These are phyloP conservation scores for Fistulinella prunicolor DNA, from an alignment of 768 basidiomycete genomes.

Conservation along the genomic window DNA sequence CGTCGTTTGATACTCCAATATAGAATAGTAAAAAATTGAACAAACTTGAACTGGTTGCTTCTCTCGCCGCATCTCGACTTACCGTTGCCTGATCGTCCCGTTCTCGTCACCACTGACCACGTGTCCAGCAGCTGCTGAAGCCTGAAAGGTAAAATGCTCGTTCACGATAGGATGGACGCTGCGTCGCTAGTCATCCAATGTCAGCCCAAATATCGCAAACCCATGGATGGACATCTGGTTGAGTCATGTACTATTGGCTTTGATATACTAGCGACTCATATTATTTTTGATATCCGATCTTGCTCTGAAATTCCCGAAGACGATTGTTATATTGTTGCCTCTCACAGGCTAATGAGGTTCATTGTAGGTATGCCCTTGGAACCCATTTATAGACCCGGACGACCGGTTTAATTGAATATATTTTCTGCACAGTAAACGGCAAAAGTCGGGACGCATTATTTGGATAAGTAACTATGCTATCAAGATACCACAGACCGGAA, in stretches of 20 bases:
- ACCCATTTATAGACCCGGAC: constrained; percentile 60
- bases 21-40: no score
- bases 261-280: constrained; percentile 21
- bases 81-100: no score
- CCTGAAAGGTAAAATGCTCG: neutral
- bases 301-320: constrained; percentile 41
- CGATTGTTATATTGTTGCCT: constrained; percentile 46
- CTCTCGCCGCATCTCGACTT: no score
- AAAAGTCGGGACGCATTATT: constrained; percentile 37
- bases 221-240: constrained; percentile 44
- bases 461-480: neutral
- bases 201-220: constrained; percentile 64
- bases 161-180: neutral
- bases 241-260: neutral
- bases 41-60: no score
- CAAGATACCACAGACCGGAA: constrained; percentile 32
- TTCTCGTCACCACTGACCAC: no score
- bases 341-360: constrained; percentile 38
- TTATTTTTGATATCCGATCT: constrained; percentile 25
- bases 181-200: constrained; percentile 44
- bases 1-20: no score
- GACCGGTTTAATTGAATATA: no score
- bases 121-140: no score
- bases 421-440: no score
- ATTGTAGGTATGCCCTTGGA: constrained; percentile 53